Base-by-base conservation (phyloP, 306 rosid genomes). In the Vicia sativa region DNA sequence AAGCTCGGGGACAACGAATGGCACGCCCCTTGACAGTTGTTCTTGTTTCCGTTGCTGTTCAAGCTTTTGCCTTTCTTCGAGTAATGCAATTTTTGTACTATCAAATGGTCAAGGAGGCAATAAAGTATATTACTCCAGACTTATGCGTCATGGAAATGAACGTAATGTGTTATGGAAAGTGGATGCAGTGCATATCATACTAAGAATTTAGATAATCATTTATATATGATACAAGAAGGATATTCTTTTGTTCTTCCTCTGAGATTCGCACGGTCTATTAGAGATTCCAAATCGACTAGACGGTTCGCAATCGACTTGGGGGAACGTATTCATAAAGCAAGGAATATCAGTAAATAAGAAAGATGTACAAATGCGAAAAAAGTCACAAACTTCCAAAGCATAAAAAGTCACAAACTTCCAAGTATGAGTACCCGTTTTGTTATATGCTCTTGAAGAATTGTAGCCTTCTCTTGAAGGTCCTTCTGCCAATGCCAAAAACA, bases 241-340 rank as follows among this genome's bases (percentile, higher is more conserved):
- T 81, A 81, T 81, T 73, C 64, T 54, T 43, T 73, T 4, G 15
- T 39, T 25, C 77, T 44, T 58, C 77, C 85, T 2, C 53, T 57
- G 29, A 73, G 43, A 70, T 65, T 81, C 46, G 77, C 72, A 4
- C 59, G 73, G 9, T 81, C 85, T 18, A 81, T 74, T 53, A 50
- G 68, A 66, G 15, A 11, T 65, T 77, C 77, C 72, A 81, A 48
- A 65, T 50, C 4, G 15, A 1, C 58, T 9, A 81, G 54, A 62
- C 76, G 79, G 0, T n/a, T 52, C 1, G 15, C 48, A 54, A 77
- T 60, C 75, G 74, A 2, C 85, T 81, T 1, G 64, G 53, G 69
- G 15, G 9, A 73, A 73, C 56, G 66, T 7, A 43, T 53, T 28
- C 67, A 72, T n/a, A 18, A 49, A 18, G 55, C 26, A 49, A 9